Evolutionary conservation across 495 filamentous ascomycete genomes (phyloP).

Genomic region (Lophium mytilinum): DNA sequence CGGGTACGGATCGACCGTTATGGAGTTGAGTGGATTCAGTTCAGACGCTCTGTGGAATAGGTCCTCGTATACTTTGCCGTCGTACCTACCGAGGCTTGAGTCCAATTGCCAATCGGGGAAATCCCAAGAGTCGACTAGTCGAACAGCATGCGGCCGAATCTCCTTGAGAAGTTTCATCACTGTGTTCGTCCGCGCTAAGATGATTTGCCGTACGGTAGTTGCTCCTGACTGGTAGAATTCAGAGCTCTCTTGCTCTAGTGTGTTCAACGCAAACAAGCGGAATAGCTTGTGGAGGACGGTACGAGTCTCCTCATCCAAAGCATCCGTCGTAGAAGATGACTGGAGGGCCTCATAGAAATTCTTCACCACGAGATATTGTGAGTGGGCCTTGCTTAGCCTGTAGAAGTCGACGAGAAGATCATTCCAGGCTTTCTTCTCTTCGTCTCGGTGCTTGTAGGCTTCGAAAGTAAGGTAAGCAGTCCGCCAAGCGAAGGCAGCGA

Average conservation of each 20-base stretch:
- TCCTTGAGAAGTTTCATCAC: constrained; percentile 59
- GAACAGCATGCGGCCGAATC: constrained; percentile 58
- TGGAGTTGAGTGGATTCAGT: constrained; percentile 58
- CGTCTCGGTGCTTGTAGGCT: constrained; percentile 60
- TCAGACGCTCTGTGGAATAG: constrained; percentile 57
- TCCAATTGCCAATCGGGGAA: constrained; percentile 66
- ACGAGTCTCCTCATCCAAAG: constrained; percentile 47
- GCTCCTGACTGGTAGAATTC: constrained; percentile 61
- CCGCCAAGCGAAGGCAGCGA: constrained; percentile 63
- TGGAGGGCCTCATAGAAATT: constrained; percentile 63
- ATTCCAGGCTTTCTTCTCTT: constrained; percentile 63
- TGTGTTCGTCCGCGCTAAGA: constrained; percentile 48
- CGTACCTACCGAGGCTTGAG: constrained; percentile 52
- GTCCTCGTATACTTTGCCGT: constrained; percentile 63
- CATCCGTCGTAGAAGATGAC: constrained; percentile 36
- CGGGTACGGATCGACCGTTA: constrained; percentile 61
- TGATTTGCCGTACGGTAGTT: constrained; percentile 56
- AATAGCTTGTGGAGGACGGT: constrained; percentile 53
- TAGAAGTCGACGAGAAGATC: constrained; percentile 65
- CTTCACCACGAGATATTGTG: constrained; percentile 61
- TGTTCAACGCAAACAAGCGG: constrained; percentile 56
- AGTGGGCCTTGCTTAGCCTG: constrained; percentile 59
- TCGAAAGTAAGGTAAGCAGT: constrained; percentile 62
- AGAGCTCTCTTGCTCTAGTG: constrained; percentile 54
- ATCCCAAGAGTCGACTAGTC: constrained; percentile 58